Conservation (phyloP, 2,329 filamentous ascomycete genomes). For the Daldinia sp. region DNA sequence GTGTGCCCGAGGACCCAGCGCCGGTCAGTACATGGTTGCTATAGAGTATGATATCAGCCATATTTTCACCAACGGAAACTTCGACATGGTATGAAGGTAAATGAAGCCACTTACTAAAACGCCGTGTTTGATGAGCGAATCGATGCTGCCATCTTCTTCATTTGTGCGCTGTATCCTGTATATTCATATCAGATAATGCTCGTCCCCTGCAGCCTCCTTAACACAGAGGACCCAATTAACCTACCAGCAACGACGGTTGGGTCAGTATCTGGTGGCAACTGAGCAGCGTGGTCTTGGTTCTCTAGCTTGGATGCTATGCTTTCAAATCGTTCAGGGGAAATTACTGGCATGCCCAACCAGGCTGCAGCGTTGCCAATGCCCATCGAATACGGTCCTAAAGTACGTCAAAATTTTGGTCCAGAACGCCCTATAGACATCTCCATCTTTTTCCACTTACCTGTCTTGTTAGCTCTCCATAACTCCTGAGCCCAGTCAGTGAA, state of each 20-base stretch:
- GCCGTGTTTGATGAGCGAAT: conserved; percentile 53
- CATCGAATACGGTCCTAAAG: conserved; percentile 51
- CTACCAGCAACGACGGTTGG: conserved; percentile 51
- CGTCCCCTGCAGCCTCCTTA: not conserved
- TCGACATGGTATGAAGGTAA: not conserved
- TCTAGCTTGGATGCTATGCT: conserved; percentile 51
- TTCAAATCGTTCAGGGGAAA: conserved; percentile 50
- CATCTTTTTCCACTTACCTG: conserved; percentile 32
- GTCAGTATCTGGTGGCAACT: conserved; percentile 51
- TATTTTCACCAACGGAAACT: not conserved
- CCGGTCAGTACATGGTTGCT: conserved; percentile 51
- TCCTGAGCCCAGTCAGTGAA: conserved; percentile 49
- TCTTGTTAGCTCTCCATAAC: conserved; percentile 49
- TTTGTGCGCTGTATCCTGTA: conserved; percentile 55
- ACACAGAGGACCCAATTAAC: not conserved
- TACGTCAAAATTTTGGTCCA: conserved; percentile 9
- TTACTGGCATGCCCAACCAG: conserved; percentile 54
- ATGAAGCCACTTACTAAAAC: conserved; percentile 47
- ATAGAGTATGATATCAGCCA: conserved; percentile 27
- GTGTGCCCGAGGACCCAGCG: conserved; percentile 42
- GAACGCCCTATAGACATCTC: conserved; percentile 14
- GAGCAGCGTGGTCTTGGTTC: conserved; percentile 50
- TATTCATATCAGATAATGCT: not conserved
- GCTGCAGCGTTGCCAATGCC: conserved; percentile 53
- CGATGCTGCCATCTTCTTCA: conserved; percentile 53